These are phyloP conservation scores for Boletus subparvulus DNA, from an alignment of 768 basidiomycete genomes.

Conservation along the genomic window DNA sequence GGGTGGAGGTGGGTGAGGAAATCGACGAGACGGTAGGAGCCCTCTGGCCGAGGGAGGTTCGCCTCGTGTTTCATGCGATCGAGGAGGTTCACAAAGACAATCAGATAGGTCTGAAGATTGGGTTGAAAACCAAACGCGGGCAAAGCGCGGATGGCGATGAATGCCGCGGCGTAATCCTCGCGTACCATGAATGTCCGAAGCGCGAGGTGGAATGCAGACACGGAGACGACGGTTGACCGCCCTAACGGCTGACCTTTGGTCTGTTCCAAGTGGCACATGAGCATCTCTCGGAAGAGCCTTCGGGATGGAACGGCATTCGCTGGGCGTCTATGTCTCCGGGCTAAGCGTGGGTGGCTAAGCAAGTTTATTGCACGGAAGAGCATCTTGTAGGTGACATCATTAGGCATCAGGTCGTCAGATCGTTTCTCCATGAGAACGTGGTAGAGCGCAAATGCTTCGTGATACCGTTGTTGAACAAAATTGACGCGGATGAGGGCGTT, in stretches of 20 bases:
- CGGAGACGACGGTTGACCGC: slow-evolving; percentile 29
- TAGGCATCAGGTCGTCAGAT: slow-evolving; percentile 31
- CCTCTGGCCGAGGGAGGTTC: not conserved
- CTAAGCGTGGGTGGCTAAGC: slow-evolving; percentile 18
- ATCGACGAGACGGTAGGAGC: slow-evolving; percentile 22
- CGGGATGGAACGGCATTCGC: slow-evolving; percentile 37
- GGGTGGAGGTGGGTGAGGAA: slow-evolving; percentile 23
- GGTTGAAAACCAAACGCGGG: slow-evolving; percentile 29
- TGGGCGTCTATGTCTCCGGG: slow-evolving; percentile 22
- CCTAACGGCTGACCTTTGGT: slow-evolving; percentile 16
- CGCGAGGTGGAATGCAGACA: slow-evolving; percentile 40
- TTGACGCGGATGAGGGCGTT: slow-evolving; percentile 49
- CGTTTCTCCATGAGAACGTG: slow-evolving; percentile 37
- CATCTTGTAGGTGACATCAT: slow-evolving; percentile 47
- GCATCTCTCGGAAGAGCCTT: slow-evolving; percentile 46
- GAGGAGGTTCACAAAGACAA: slow-evolving; percentile 41
- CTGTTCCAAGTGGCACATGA: slow-evolving; percentile 32
- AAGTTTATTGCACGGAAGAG: slow-evolving; percentile 38
- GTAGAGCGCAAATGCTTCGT: slow-evolving; percentile 46
- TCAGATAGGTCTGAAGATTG: slow-evolving; percentile 39
- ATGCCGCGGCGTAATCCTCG: slow-evolving; percentile 50
- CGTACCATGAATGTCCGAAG: slow-evolving; percentile 45
- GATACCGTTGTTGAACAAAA: slow-evolving; percentile 30
- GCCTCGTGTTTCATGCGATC: slow-evolving; percentile 28
- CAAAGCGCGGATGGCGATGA: slow-evolving; percentile 38